phyloP scores from a whole-genome alignment of 202 grass and related monocot species.

The Setaria italica region DNA sequence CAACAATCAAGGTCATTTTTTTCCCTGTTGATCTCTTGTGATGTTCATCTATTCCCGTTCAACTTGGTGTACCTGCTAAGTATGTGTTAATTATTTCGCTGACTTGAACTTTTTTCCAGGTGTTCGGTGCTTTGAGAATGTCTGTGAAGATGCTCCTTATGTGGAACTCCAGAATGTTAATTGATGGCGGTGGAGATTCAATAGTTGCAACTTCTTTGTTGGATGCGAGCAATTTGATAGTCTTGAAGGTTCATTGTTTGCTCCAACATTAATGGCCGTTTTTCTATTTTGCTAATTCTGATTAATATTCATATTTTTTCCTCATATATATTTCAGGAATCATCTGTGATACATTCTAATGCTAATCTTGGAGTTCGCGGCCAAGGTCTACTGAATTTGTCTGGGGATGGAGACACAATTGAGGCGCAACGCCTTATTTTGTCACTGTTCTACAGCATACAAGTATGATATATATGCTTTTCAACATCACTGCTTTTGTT shows the following conservation, averaged over 20 bases:
- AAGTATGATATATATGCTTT: constrained; percentile 64
- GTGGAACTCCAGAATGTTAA: constrained; percentile 97
- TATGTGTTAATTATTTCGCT: constrained; percentile 18
- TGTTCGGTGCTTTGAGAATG: constrained; percentile 96
- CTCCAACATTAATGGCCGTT: background rate
- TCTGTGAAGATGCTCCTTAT: constrained; percentile 99
- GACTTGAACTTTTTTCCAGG: constrained; percentile 56
- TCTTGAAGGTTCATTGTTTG: constrained; percentile 79
- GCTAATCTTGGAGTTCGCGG: constrained; percentile 99
- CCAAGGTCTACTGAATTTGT: constrained; percentile 98
- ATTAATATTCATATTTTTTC: constrained; percentile 19
- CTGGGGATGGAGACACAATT: constrained; percentile 88
- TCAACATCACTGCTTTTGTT: constrained; percentile 29
- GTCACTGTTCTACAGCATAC: constrained; percentile 98
- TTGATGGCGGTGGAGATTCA: constrained; percentile 87
- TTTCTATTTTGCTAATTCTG: constrained; percentile 41
- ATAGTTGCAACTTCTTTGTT: constrained; percentile 93
- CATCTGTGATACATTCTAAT: constrained; percentile 97
- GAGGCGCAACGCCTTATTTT: constrained; percentile 96
- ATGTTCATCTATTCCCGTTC: constrained; percentile 20
- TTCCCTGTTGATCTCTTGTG: constrained; percentile 24
- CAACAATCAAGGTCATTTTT: constrained; percentile 86
- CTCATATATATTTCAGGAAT: constrained; percentile 65
- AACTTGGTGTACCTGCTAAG: constrained; percentile 29
- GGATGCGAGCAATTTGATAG: constrained; percentile 99